Evolutionary conservation across 345 rosid species (phyloP), one percentile per base, ranked within the genome.

Genomic region (Balakata baccata): DNA sequence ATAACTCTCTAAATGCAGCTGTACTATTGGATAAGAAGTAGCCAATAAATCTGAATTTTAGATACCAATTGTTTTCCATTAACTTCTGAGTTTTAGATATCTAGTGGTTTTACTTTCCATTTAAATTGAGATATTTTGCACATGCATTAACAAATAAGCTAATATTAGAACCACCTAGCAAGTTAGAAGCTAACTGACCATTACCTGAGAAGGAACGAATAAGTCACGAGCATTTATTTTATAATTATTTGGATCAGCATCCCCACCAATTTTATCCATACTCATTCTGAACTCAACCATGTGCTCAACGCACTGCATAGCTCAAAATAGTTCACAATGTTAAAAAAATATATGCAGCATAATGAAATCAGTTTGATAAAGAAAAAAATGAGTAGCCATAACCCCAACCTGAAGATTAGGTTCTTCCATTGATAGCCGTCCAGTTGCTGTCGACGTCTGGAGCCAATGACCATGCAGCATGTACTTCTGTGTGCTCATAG

Each of bases 361-460:
- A 50, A 12, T n/a, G 11, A 63, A 34, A 29, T 29, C 49, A 65
- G 11, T 69, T 17, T 22, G 66, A 65, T 43, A 72, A 64, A 58
- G 37, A 14, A 64, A 37, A 13, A 66, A 60, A 54, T n/a, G 56
- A 56, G 39, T 9, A 38, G 37, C 60, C 45, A 65, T 22, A 64
- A 83, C 29, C 58, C 76, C 76, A 72, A 94, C 98, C 93, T 94
- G 98, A 83, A 94, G 98, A 86, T 94, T 94, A 74, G 98, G 98
- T 83, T 94, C 98, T 83, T 94, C 98, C 86, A 92, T 94, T 80
- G 98, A 94, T 79, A 94, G 88, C 67, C 98, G 81, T 64, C 98
- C 98, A 50, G 98, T 94, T 62, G 98, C 92, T 23, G 98, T 92
- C 38, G 98, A 94, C 67, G 98, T 92, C 81, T 94, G 98, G 70